A percentile compares a stretch with the other conserved stretches of the same genome.
Conservation (phyloP, 2,329 filamentous ascomycete genomes). For the Magnaporthales sp. region DNA sequence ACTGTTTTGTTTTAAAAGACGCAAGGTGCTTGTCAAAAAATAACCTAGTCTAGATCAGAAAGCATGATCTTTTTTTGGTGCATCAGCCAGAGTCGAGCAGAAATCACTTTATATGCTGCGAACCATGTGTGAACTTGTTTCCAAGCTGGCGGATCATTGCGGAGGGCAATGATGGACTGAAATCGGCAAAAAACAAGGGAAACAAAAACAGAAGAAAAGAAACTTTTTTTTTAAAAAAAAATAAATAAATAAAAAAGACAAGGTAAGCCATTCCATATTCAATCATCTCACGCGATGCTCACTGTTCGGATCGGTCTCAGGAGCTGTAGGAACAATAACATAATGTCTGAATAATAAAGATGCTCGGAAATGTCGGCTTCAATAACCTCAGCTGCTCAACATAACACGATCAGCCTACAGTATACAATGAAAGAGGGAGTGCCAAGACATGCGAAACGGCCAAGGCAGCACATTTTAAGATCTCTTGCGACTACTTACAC, state of each 20-base stretch:
- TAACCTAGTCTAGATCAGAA: neutral
- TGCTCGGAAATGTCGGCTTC: neutral
- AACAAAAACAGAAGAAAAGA: neutral
- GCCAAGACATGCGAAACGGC: neutral
- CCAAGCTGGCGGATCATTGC: neutral
- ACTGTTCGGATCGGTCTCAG: neutral
- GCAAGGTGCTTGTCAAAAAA: neutral
- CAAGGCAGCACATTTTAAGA: neutral
- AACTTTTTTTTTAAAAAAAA: too few species aligned
- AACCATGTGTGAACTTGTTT: neutral
- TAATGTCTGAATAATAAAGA: too few species aligned
- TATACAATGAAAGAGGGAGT: neutral
- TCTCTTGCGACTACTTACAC: neutral
- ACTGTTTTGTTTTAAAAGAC: neutral
- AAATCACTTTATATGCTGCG: neutral
- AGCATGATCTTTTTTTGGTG: neutral
- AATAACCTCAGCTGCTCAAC: neutral
- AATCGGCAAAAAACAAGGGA: neutral
- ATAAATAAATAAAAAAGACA: too few species aligned
- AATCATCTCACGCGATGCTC: neutral
- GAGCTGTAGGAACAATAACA: neutral
- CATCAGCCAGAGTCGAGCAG: neutral
- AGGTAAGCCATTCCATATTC: neutral
- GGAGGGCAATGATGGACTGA: neutral
- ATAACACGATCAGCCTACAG: neutral